These are phyloP conservation scores for Simplicillium aogashimaense DNA, from an alignment of 2,329 filamentous ascomycete species.

Conservation along the genomic window DNA sequence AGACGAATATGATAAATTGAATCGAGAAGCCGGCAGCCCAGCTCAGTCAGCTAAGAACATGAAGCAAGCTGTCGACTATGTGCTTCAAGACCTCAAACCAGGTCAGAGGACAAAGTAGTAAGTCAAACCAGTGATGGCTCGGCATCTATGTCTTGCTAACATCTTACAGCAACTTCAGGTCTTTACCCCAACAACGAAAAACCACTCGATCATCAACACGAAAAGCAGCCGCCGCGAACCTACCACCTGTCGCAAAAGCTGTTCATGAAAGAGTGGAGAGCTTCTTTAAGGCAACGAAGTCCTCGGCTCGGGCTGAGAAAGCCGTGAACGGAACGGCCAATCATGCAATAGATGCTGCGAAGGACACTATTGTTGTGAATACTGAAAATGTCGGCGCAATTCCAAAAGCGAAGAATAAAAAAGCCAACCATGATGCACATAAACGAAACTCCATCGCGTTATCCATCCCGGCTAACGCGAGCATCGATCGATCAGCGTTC, in stretches of 20 bases:
- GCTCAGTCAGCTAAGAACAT: slow-evolving; percentile 53
- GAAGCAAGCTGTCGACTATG: slow-evolving; percentile 61
- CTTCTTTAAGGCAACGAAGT: slow-evolving; percentile 28
- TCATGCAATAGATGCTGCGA: too few relatives aligned
- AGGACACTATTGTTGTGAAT: too few relatives aligned
- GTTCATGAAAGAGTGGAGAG: slow-evolving; percentile 30
- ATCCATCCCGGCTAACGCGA: slow-evolving; percentile 32
- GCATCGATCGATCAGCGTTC: slow-evolving; percentile 26
- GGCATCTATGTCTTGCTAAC: not conserved
- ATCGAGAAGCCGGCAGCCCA: slow-evolving; percentile 54
- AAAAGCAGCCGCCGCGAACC: slow-evolving; percentile 17
- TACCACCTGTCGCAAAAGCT: slow-evolving; percentile 33
- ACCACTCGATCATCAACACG: too few relatives aligned
- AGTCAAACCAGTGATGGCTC: slow-evolving; percentile 12
- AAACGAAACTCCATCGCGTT: slow-evolving; percentile 14
- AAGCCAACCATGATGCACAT: slow-evolving; percentile 16
- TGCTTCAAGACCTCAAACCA: slow-evolving; percentile 64
- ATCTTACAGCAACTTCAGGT: slow-evolving; percentile 40
- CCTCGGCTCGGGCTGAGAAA: slow-evolving; percentile 9
- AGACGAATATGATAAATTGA: slow-evolving; percentile 56
- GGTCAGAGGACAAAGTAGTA: slow-evolving; percentile 64
- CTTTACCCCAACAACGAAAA: slow-evolving; percentile 8
- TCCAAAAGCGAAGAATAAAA: slow-evolving; percentile 8
- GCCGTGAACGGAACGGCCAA: slow-evolving; percentile 3
- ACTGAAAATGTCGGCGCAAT: slow-evolving; percentile 21